Conservation (phyloP, 1,284 basidiomycete species). For the Apiotrichum sp. region DNA sequence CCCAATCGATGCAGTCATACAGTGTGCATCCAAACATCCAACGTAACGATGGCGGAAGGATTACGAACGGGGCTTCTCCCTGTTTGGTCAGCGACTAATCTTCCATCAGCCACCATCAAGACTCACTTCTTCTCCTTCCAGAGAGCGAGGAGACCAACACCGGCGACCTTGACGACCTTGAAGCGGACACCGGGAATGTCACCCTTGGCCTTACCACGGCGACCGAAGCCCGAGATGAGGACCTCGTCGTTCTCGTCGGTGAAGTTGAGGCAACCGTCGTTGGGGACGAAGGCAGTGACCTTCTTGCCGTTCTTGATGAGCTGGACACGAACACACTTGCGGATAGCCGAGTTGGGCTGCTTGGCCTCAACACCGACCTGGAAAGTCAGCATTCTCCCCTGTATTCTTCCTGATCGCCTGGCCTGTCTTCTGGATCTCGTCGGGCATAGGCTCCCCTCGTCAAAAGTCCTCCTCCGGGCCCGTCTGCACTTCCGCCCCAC, state of each 20-base stretch:
- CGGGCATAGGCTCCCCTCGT: neutral
- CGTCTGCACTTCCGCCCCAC: neutral
- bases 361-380: conserved; percentile 60
- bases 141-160: conserved; percentile 92
- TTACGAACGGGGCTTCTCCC: conserved; percentile 91
- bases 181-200: conserved; percentile 72
- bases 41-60: conserved; percentile 8
- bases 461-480: conserved; percentile 54
- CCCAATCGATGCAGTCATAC: conserved; percentile 16
- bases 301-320: conserved; percentile 99
- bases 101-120: conserved; percentile 11
- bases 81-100: conserved; percentile 9
- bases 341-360: conserved; percentile 98
- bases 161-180: conserved; percentile 99
- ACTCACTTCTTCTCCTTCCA: conserved; percentile 97
- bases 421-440: neutral
- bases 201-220: conserved; percentile 79
- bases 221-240: conserved; percentile 99
- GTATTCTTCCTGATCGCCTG: too few species aligned
- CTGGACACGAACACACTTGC: conserved; percentile 99
- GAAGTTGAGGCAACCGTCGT: conserved; percentile 99
- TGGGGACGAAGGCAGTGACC: conserved; percentile 84
- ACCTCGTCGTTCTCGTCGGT: conserved; percentile 98
- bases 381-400: neutral
- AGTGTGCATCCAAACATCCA: conserved; percentile 20